Conservation (phyloP, 495 filamentous ascomycete genomes). For the Hyphodiscus hymeniophilus region DNA sequence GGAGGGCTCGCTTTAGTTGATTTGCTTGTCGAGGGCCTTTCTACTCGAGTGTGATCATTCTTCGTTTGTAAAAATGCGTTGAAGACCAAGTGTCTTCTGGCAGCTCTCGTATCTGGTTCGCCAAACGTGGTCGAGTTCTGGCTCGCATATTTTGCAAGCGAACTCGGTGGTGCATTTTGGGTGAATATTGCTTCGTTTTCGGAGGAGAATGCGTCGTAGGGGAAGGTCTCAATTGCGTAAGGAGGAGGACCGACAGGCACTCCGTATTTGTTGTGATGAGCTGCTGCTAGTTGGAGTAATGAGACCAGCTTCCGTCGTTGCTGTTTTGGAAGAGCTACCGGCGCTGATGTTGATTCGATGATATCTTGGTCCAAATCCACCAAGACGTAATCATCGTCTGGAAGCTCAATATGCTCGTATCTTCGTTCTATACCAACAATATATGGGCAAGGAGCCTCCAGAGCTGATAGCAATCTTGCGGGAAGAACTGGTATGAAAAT, state of each 20-base stretch:
- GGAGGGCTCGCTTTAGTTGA: conserved; percentile 71
- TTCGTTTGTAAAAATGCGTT: conserved; percentile 84
- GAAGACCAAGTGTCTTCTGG: conserved; percentile 55
- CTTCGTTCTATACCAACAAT: conserved; percentile 92
- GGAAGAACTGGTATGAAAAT: conserved; percentile 91
- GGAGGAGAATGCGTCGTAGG: conserved; percentile 78
- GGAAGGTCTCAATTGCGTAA: conserved; percentile 87
- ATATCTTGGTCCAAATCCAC: conserved; percentile 87
- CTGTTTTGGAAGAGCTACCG: conserved; percentile 72
- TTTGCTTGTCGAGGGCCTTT: conserved; percentile 76
- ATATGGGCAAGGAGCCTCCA: conserved; percentile 94
- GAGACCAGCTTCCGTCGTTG: conserved; percentile 84
- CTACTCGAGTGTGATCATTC: conserved; percentile 51
- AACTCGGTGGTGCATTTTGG: conserved; percentile 57
- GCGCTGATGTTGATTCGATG: conserved; percentile 71
- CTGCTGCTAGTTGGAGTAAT: conserved; percentile 80
- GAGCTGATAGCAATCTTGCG: conserved; percentile 74
- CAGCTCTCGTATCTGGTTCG: conserved; percentile 42
- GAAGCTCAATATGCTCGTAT: conserved; percentile 85
- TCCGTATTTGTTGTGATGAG: conserved; percentile 80
- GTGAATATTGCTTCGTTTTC: conserved; percentile 77
- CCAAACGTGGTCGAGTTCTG: conserved; percentile 85
- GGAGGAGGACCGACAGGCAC: conserved; percentile 83
- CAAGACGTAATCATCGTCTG: conserved; percentile 93
- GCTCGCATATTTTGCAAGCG: conserved; percentile 73